Conservation (phyloP, 768 basidiomycete genomes). For the Termitomyces sp. region DNA sequence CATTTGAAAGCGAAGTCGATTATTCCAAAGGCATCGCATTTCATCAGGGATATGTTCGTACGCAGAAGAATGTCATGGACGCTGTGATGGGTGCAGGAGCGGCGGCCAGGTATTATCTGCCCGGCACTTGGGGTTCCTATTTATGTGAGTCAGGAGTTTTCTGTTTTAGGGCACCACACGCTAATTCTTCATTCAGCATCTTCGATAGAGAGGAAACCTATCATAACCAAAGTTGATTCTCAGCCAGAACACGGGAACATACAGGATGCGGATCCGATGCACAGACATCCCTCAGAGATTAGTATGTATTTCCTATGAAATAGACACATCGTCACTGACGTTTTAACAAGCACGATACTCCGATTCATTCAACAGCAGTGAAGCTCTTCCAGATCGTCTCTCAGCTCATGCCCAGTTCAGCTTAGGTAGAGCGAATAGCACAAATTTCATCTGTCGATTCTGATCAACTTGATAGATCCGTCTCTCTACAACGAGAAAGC, state of each 20-base stretch:
- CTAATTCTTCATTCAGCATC: background rate
- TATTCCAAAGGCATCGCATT: background rate
- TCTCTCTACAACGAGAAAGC: background rate
- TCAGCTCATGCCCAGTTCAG: too few species aligned
- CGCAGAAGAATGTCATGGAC: constrained; percentile 18
- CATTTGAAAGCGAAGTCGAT: background rate
- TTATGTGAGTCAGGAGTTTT: constrained; percentile 8
- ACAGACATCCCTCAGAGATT: background rate
- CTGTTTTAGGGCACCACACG: background rate
- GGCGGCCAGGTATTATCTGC: constrained; percentile 17
- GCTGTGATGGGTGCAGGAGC: constrained; percentile 15
- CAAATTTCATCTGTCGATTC: background rate
- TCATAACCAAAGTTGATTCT: background rate
- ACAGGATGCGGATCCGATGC: background rate
- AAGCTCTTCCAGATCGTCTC: background rate
- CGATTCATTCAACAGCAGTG: background rate
- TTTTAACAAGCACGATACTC: background rate
- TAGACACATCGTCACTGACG: background rate
- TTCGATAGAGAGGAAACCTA: background rate
- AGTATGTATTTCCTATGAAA: background rate
- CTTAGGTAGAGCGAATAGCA: background rate
- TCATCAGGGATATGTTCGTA: constrained; percentile 19
- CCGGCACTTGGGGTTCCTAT: constrained; percentile 8
- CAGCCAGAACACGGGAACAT: background rate
- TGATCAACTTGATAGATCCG: background rate